phyloP scores from a whole-genome alignment of 2,329 filamentous ascomycete genomes.

The Domatiomyces catenatus region DNA sequence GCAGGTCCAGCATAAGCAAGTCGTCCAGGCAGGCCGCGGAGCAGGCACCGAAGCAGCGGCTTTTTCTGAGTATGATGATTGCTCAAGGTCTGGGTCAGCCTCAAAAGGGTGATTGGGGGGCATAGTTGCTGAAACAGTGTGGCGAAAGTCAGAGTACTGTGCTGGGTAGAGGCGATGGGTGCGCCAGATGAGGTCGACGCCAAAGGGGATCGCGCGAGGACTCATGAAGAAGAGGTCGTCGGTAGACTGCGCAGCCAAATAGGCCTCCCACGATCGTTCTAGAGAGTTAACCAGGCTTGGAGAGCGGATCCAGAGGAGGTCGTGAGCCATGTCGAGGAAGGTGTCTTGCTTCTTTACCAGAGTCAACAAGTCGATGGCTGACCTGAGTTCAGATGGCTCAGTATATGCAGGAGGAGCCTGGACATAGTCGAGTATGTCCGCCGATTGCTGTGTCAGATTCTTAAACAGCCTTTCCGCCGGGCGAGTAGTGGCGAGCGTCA shows the following conservation, averaged over 20 bases:
- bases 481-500: slow-evolving; percentile 5
- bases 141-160: slow-evolving; percentile 1
- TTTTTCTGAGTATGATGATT: background rate
- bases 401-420: slow-evolving; percentile 8
- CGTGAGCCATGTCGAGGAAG: slow-evolving; percentile 5
- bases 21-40: too few species aligned
- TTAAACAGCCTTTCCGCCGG: slow-evolving; percentile 8
- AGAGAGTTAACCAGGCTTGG: slow-evolving; percentile 8
- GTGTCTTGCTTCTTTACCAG: slow-evolving; percentile 3
- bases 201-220: background rate
- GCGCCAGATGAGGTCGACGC: slow-evolving; percentile 8
- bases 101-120: background rate
- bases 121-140: background rate
- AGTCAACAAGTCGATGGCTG: slow-evolving; percentile 5
- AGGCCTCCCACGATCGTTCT: background rate
- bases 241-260: background rate
- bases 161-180: slow-evolving; percentile 9
- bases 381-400: background rate
- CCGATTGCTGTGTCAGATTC: slow-evolving; percentile 7
- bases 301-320: slow-evolving; percentile 11
- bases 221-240: background rate
- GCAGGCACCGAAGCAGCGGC: background rate
- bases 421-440: slow-evolving; percentile 11
- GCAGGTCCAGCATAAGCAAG: slow-evolving; percentile 11
- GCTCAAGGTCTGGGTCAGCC: background rate